Evolutionary conservation across 805 yeast species (phyloP).

Genomic region (Candida oleophila): DNA sequence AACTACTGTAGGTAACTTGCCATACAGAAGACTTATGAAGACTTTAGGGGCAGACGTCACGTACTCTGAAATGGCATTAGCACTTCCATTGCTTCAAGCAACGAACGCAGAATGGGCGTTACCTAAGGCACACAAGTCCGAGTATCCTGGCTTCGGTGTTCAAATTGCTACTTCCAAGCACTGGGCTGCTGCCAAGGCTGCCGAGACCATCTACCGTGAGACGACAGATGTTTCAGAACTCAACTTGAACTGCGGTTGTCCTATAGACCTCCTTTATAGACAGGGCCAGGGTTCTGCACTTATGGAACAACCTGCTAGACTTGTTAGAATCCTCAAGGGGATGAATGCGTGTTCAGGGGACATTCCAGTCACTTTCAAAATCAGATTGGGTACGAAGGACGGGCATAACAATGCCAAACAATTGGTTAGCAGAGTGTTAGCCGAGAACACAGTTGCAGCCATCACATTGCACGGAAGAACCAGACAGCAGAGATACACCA

Average conservation of each 20-base stretch:
- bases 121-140: constrained; percentile 81
- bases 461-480: constrained; percentile 95
- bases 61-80: constrained; percentile 92
- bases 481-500: constrained; percentile 91
- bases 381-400: constrained; percentile 89
- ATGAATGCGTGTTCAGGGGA: constrained; percentile 91
- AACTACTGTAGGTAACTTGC: constrained; percentile 96
- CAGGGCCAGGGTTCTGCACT: constrained; percentile 96
- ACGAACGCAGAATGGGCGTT: constrained; percentile 96
- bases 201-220: constrained; percentile 68
- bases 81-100: constrained; percentile 85
- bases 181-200: constrained; percentile 91
- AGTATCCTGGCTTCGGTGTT: constrained; percentile 86
- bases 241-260: constrained; percentile 95
- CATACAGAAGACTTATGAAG: constrained; percentile 91
- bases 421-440: constrained; percentile 67
- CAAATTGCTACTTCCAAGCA: constrained; percentile 90
- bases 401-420: constrained; percentile 83
- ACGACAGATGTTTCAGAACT: constrained; percentile 71
- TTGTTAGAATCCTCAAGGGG: constrained; percentile 75
- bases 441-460: constrained; percentile 82
- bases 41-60: constrained; percentile 90
- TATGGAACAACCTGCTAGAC: constrained; percentile 81
- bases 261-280: constrained; percentile 89
- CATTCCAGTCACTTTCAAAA: constrained; percentile 85